Evolutionary conservation across 2,329 filamentous ascomycete genomes (phyloP).

Genomic region (Blumeriella jaapii): DNA sequence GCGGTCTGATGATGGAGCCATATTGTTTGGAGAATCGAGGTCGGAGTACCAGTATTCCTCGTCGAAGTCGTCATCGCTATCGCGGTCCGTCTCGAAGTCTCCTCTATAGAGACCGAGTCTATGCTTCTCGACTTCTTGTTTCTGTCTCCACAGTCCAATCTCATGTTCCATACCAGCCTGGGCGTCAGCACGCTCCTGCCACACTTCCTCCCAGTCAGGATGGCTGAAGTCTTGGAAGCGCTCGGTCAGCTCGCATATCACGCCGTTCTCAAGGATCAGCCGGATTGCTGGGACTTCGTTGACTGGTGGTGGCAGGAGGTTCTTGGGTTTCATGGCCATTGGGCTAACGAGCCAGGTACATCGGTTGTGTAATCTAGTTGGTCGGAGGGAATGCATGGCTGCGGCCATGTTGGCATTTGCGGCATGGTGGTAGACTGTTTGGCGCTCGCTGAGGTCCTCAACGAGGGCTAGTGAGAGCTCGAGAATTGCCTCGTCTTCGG

Average conservation of each 20-base stretch:
- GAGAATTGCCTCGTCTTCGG: slow-evolving; percentile 1
- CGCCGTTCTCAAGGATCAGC: slow-evolving; percentile 5
- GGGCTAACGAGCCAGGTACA: slow-evolving; percentile 1
- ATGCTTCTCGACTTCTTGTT: no score
- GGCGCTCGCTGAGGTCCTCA: neutral
- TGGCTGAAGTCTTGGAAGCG: neutral
- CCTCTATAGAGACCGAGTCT: no score
- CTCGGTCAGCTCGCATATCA: slow-evolving; percentile 1
- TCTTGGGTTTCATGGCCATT: neutral
- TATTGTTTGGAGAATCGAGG: neutral
- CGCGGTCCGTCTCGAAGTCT: neutral
- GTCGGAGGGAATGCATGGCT: neutral
- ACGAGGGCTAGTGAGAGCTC: neutral
- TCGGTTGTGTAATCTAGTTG: neutral
- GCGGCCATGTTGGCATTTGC: neutral
- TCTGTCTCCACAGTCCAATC: neutral
- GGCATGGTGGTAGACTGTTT: neutral
- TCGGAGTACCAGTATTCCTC: slow-evolving; percentile 1
- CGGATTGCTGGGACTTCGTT: slow-evolving; percentile 1
- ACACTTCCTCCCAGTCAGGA: neutral
- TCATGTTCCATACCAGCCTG: neutral
- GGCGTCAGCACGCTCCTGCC: neutral
- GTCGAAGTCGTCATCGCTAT: neutral
- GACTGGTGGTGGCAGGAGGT: neutral
- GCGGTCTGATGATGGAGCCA: neutral